These are phyloP conservation scores for Gracilaria domingensis DNA, from an alignment of 23 red algal species.

Conservation along the genomic window DNA sequence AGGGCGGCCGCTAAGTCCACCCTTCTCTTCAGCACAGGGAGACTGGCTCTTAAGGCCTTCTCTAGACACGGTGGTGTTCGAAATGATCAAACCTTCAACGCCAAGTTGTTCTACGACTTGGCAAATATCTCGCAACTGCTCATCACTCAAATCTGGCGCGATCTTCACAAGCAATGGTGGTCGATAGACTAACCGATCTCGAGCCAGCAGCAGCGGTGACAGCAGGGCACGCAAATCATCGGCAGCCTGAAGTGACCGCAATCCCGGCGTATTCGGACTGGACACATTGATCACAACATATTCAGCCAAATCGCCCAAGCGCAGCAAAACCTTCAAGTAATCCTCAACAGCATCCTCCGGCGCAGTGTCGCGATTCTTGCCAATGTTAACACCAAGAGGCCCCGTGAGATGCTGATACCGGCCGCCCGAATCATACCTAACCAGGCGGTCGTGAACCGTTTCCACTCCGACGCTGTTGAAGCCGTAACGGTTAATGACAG, in stretches of 20 bases:
- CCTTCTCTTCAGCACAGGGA: constrained; percentile 40
- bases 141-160: constrained; percentile 84
- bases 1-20: constrained; percentile 88
- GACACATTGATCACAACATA: constrained; percentile 98
- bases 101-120: constrained; percentile 52
- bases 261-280: constrained; percentile 95
- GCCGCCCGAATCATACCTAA: constrained; percentile 40
- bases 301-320: constrained; percentile 78
- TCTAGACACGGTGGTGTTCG: constrained; percentile 86
- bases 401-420: constrained; percentile 55
- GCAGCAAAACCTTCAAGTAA: constrained; percentile 69
- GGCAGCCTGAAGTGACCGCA: constrained; percentile 78
- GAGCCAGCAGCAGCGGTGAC: constrained; percentile 54
- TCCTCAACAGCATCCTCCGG: constrained; percentile 76
- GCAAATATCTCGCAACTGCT: constrained; percentile 78
- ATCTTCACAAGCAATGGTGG: constrained; percentile 94
- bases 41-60: constrained; percentile 29
- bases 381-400: constrained; percentile 90
- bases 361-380: constrained; percentile 86
- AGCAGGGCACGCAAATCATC: constrained; percentile 58
- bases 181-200: constrained; percentile 68
- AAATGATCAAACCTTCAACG: constrained; percentile 93
- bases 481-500: constrained; percentile 94
- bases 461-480: constrained; percentile 87
- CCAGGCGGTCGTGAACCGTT: constrained; percentile 45